Evolutionary conservation across 2,329 filamentous ascomycete genomes (phyloP).

Genomic region (Fusarium subglutinans): DNA sequence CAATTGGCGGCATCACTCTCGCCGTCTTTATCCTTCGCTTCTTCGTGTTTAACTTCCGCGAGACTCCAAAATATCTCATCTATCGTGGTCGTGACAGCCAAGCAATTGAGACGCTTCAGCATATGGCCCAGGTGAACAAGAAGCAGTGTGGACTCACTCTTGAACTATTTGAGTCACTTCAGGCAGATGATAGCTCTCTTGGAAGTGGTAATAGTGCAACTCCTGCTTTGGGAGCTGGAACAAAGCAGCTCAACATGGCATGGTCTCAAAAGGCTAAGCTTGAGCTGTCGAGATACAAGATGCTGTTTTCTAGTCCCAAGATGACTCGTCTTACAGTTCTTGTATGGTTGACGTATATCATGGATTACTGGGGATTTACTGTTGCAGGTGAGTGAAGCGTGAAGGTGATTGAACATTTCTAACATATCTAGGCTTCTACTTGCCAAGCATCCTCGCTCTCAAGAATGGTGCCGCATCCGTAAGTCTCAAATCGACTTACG

Average conservation of each 20-base stretch:
- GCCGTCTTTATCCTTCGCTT: constrained; percentile 56
- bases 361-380: constrained; percentile 52
- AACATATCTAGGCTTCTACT: constrained; percentile 47
- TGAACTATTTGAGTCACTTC: constrained; percentile 47
- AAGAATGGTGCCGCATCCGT: constrained; percentile 58
- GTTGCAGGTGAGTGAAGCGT: constrained; percentile 44
- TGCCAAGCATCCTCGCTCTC: constrained; percentile 60
- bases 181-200: constrained; percentile 36
- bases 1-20: constrained; percentile 56
- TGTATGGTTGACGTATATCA: constrained; percentile 51
- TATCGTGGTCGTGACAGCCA: constrained; percentile 56
- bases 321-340: constrained; percentile 50
- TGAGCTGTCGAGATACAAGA: constrained; percentile 43
- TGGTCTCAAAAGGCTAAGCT: constrained; percentile 27
- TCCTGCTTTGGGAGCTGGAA: constrained; percentile 20
- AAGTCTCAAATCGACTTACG: constrained; percentile 58
- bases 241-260: constrained; percentile 20
- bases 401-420: accelerated
- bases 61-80: constrained; percentile 59
- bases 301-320: constrained; percentile 46
- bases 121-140: constrained; percentile 54
- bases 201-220: constrained; percentile 28
- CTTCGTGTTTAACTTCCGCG: constrained; percentile 57
- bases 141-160: constrained; percentile 48
- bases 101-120: constrained; percentile 58